Percentiles rank a stretch among this genome's conserved stretches.
These are phyloP conservation scores for Shiraia sp. DNA, from an alignment of 2,329 filamentous ascomycete genomes.

Conservation along the genomic window DNA sequence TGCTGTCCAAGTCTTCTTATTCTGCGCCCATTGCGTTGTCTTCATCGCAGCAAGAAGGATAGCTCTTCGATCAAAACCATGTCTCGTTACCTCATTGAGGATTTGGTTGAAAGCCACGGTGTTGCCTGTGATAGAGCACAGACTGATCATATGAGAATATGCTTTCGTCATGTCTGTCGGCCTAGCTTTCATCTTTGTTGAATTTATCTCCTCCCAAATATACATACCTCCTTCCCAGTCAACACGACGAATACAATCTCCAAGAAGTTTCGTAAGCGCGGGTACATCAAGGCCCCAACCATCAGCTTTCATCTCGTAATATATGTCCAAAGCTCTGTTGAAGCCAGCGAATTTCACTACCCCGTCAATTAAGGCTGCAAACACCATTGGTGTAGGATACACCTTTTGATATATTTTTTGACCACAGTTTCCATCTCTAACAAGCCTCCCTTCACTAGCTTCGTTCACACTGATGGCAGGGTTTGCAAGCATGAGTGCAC, in stretches of 20 bases:
- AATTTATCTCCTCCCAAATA: constrained; percentile 50
- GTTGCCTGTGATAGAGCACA: constrained; percentile 37
- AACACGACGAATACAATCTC: constrained; percentile 44
- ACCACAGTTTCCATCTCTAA: constrained; percentile 18
- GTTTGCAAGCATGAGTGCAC: constrained; percentile 48
- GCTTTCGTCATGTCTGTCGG: constrained; percentile 28
- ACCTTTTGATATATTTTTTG: constrained; percentile 51
- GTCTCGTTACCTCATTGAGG: constrained; percentile 28
- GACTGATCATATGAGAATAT: constrained; percentile 37
- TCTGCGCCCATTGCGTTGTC: constrained; percentile 16
- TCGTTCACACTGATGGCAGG: constrained; percentile 44
- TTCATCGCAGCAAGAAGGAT: constrained; percentile 26
- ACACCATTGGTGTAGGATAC: constrained; percentile 50
- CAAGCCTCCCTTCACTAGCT: constrained; percentile 28
- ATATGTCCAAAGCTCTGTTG: constrained; percentile 48
- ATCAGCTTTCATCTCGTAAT: constrained; percentile 47
- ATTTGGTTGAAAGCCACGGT: constrained; percentile 38
- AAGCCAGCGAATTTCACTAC: constrained; percentile 51
- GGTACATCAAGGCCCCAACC: constrained; percentile 52
- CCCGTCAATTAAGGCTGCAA: constrained; percentile 47
- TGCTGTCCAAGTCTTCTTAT: constrained; percentile 16
- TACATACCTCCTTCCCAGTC: constrained; percentile 43
- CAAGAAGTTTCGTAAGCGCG: constrained; percentile 45
- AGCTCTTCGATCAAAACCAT: constrained; percentile 27
- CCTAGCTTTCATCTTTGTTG: constrained; percentile 29